Evolutionary conservation across 441 rosid species (phyloP), one percentile per base, ranked within the genome.

Genomic region (Bruguiera hainesii): DNA sequence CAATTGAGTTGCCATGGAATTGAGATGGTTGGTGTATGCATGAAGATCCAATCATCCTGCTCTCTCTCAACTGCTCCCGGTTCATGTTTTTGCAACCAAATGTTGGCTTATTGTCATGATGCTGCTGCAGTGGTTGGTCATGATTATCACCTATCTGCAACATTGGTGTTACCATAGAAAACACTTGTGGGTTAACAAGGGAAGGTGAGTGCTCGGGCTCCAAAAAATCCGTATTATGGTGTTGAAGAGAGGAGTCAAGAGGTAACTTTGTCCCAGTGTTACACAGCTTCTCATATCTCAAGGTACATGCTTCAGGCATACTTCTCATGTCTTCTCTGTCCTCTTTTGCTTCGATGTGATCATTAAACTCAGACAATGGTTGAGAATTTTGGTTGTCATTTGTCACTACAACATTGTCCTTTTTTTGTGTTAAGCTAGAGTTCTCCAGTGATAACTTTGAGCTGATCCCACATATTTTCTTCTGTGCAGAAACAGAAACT

Each of bases 401-500:
- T 62, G 28, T 63, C 60, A 76, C 64, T 25, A 29, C 50, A 16
- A 78, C 74, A 58, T 46, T 31, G 28, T 57, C 67, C 58, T 55
- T 52, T 48, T 33, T 76, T 26, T 55, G 56, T 31, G 26, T 66
- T 64, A 75, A 68, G 71, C 68, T 61, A 7, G 85, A 68, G 48
- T 79, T 69, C 15, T 73, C 82, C 64, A 83, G 65, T 15, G 87
- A 79, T 46, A 82, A 55, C 78, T 81, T 82, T 68, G 61, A 57
- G 64, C 80, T 75, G 50, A 72, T 70, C 37, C 77, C 61, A 26
- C 46, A 56, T 19, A 68, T 50, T 62, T 65, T 81, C 63, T 56
- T 66, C 20, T 78, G 72, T 68, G 33, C 56, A n/a, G 60, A 30
- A 78, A 56, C 69, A 56, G 42, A 11, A 61, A 70, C 82, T 56